These are phyloP conservation scores for Toxicodendron radicans DNA, from an alignment of 345 rosid genomes.

Conservation along the genomic window DNA sequence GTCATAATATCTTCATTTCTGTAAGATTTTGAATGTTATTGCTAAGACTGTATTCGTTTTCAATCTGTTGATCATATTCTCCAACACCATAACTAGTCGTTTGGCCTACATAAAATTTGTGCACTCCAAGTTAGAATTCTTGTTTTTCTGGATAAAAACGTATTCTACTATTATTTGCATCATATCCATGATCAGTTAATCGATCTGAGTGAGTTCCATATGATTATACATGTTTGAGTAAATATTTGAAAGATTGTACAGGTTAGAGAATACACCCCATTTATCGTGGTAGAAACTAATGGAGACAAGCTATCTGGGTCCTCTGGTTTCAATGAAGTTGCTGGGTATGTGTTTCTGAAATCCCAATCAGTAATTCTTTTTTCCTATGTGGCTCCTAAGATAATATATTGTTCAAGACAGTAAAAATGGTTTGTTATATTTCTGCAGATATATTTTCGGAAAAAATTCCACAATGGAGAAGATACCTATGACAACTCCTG, in stretches of 20 bases:
- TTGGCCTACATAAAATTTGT: neutral
- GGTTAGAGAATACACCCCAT: slow-evolving; percentile 69
- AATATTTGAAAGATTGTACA: slow-evolving; percentile 22
- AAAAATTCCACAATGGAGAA: slow-evolving; percentile 62
- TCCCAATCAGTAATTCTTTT: neutral
- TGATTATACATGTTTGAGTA: neutral
- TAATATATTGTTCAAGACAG: neutral
- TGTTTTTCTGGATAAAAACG: neutral
- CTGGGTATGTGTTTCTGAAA: slow-evolving; percentile 44
- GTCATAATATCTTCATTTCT: neutral
- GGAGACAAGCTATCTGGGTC: slow-evolving; percentile 83
- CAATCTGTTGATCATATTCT: neutral
- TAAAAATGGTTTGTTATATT: slow-evolving; percentile 12
- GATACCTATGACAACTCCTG: slow-evolving; percentile 77
- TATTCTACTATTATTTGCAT: neutral
- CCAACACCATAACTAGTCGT: neutral
- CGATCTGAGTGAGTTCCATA: neutral
- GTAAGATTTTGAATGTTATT: neutral
- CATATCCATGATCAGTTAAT: neutral
- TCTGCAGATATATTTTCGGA: slow-evolving; percentile 70
- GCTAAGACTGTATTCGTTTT: neutral
- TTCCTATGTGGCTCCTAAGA: neutral
- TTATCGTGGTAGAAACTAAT: slow-evolving; percentile 71
- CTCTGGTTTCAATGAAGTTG: slow-evolving; percentile 64
- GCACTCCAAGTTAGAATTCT: neutral